These are phyloP conservation scores for Massarina eburnea DNA, from an alignment of 2,329 filamentous ascomycete genomes.

Conservation along the genomic window DNA sequence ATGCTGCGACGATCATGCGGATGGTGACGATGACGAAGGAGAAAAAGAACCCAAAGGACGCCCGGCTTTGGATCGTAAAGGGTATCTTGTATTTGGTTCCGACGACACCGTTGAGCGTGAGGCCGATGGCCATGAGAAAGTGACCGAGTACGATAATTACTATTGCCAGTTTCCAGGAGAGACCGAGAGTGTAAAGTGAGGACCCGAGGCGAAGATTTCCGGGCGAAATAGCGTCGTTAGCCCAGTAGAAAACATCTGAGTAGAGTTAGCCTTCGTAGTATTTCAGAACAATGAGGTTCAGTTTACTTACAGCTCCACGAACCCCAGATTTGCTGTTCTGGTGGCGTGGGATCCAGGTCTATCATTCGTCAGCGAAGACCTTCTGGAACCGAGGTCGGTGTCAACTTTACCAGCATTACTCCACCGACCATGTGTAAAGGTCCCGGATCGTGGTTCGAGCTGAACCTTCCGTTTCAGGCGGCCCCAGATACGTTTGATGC, in stretches of 20 bases:
- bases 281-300: neutral
- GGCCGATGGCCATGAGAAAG: neutral
- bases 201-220: neutral
- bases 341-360: neutral
- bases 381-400: too few relatives aligned
- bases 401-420: neutral
- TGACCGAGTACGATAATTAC: neutral
- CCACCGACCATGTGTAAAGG: neutral
- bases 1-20: slow-evolving; percentile 1
- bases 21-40: slow-evolving; percentile 2
- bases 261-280: neutral
- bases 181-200: neutral
- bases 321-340: neutral
- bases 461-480: too few relatives aligned
- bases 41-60: neutral
- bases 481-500: too few relatives aligned
- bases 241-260: neutral
- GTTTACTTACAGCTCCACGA: neutral
- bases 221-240: neutral
- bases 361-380: neutral
- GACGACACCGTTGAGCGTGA: neutral
- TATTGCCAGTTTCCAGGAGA: neutral
- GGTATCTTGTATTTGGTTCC: neutral
- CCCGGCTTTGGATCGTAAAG: neutral
- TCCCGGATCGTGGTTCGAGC: too few relatives aligned